phyloP scores from a whole-genome alignment of 495 filamentous ascomycete genomes.

The Tricharina praecox region DNA sequence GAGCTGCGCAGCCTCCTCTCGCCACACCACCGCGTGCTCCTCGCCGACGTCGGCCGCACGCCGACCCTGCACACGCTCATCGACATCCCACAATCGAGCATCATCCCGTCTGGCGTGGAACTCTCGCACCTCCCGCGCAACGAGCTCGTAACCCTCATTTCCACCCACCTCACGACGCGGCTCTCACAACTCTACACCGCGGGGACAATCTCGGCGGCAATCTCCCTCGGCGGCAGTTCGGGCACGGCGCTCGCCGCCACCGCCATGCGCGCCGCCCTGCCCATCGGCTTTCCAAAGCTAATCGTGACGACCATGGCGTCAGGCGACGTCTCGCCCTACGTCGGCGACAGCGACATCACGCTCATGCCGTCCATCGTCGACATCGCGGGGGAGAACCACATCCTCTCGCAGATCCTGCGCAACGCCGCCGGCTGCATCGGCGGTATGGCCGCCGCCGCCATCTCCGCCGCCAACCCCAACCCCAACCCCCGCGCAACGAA shows the following conservation, averaged over 20 bases:
- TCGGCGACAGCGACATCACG: slow-evolving; percentile 49
- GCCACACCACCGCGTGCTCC: slow-evolving; percentile 26
- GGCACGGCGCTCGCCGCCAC: slow-evolving; percentile 40
- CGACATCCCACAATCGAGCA: slow-evolving; percentile 31
- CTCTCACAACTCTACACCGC: slow-evolving; percentile 2
- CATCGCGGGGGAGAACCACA: slow-evolving; percentile 44
- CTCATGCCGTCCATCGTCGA: slow-evolving; percentile 58
- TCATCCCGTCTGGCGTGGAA: slow-evolving; percentile 23
- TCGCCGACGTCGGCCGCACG: slow-evolving; percentile 42
- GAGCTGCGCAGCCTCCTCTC: slow-evolving; percentile 37
- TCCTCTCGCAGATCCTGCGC: slow-evolving; percentile 37
- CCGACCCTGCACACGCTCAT: slow-evolving; percentile 32
- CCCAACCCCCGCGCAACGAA: slow-evolving; percentile 15
- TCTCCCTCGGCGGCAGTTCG: slow-evolving; percentile 41
- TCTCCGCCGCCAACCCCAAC: neutral
- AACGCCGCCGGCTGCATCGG: slow-evolving; percentile 45
- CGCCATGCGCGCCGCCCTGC: slow-evolving; percentile 41
- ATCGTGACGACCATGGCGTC: slow-evolving; percentile 52
- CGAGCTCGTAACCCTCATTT: neutral
- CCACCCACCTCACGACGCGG: neutral
- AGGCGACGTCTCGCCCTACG: slow-evolving; percentile 40
- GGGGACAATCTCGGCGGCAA: slow-evolving; percentile 38
- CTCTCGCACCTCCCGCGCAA: neutral
- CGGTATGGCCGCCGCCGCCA: slow-evolving; percentile 34
- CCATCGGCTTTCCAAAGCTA: slow-evolving; percentile 50